Evolutionary conservation across 306 rosid species (phyloP), one percentile per base, ranked within the genome.

Genomic region (Bauhinia variegata): DNA sequence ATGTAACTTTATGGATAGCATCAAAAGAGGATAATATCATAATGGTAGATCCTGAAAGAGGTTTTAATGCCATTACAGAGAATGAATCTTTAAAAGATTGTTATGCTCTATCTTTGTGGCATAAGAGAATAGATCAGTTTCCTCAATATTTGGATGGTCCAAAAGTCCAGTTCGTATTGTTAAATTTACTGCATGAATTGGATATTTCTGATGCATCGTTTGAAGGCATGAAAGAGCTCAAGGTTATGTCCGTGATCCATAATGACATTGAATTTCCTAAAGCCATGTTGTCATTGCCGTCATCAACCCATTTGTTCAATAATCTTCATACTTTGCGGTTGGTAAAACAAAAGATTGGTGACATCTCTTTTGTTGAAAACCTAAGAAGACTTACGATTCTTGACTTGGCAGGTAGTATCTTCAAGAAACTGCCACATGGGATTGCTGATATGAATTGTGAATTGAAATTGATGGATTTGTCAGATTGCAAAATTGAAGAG

Each of bases 271-370:
- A n/a, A n/a, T n/a, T n/a, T n/a, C n/a, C n/a, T n/a, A n/a, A n/a
- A n/a, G n/a, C n/a, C n/a, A n/a, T n/a, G n/a, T n/a, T n/a, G n/a
- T n/a, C n/a, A n/a, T n/a, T n/a, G n/a, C n/a, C n/a, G n/a, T n/a
- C n/a, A n/a, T 54, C 59, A 54, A 30, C 23, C 59, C 14, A n/a
- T n/a, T n/a, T 4, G 6, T 54, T 54, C 6, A 12, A 14, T 3
- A 54, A 54, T 11, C 59, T 54, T 54, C 38, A 2, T 0, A 11
- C 14, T 12, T 3, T 54, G 23, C 3, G 15, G 0, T 23, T 54
- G 7, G 0, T 5, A 0, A 0, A 0, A 0, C 23, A n/a, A 4
- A 3, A 23, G 2, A 19, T 54, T 4, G 34, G 0, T 54, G 59
- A 54, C 14, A 0, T 54, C 36, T 23, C 59, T 54, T 10, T 32